These are phyloP conservation scores for Pleurotus ostreatus DNA, from an alignment of 768 basidiomycete species.

Conservation along the genomic window DNA sequence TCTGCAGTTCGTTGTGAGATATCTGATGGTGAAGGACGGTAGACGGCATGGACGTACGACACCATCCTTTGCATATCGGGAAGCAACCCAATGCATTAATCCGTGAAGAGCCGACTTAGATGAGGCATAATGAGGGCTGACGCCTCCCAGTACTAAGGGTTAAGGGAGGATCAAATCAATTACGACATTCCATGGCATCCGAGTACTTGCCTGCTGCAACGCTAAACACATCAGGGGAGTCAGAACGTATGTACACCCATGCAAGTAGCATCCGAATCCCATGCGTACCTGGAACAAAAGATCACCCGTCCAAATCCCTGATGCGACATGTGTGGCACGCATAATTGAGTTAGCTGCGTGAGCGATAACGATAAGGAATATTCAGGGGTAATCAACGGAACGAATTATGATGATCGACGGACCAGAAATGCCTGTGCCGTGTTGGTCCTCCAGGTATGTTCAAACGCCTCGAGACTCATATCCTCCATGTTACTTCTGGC, in stretches of 20 bases:
- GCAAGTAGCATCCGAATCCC: background rate
- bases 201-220: slow-evolving; percentile 37
- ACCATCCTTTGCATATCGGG: slow-evolving; percentile 46
- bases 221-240: slow-evolving; percentile 17
- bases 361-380: background rate
- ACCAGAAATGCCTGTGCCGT: slow-evolving; percentile 45
- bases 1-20: slow-evolving; percentile 20
- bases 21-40: too few species aligned
- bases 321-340: slow-evolving; percentile 44
- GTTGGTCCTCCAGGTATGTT: slow-evolving; percentile 45
- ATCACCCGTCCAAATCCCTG: slow-evolving; percentile 47
- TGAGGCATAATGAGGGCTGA: slow-evolving; percentile 55
- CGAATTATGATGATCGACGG: slow-evolving; percentile 9
- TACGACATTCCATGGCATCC: too few species aligned
- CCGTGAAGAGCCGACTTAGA: slow-evolving; percentile 54
- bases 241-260: too few species aligned
- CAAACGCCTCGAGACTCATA: slow-evolving; percentile 38
- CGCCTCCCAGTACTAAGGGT: slow-evolving; percentile 40
- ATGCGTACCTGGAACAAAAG: slow-evolving; percentile 44
- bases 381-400: too few species aligned
- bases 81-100: slow-evolving; percentile 50
- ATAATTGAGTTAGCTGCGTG: slow-evolving; percentile 45
- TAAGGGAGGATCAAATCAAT: too few species aligned
- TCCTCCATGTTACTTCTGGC: slow-evolving; percentile 41
- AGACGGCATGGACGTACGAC: slow-evolving; percentile 29